Evolutionary conservation across 768 basidiomycete species (phyloP), one percentile per base, ranked within the genome.

Genomic region (Dacryopinax primogenitus): DNA sequence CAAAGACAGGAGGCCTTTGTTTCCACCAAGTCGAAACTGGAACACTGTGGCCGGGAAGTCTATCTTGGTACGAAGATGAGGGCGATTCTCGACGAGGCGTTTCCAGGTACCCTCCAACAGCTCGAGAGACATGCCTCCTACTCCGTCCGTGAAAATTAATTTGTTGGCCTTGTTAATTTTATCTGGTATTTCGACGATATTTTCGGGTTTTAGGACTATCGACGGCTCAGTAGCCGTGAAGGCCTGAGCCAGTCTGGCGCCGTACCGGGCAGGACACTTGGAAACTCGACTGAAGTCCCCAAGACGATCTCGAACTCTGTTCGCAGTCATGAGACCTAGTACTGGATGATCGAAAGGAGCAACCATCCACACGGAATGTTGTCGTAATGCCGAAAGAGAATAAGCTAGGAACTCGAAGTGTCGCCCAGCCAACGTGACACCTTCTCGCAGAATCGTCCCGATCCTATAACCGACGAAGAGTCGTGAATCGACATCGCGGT

Each of bases 1-100:
- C 12, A 92, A 79, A 2, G 76, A 79, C 0, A 92, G 86, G 26
- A 92, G 82, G 0, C 91, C 92, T 73, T 93, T 93, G 74, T 80
- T 90, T 21, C 88, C 90, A 47, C 92, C 72, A 72, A 92, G 87
- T 51, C 91, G 84, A 62, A 92, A 90, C 76, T 88, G 88, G 72
- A 85, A 87, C 81, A 67, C 69, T 13, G 45, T 66, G 11, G 70
- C 71, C 13, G 30, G 72, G 33, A 26, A n/a, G 26, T 23, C 35
- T 37, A 23, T 12, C 32, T 39, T 33, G 39, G 35, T 21, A 2
- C 18, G 63, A 30, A 37, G 33, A 21, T 51, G 30, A 21, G 33
- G 65, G 16, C 67, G 65, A n/a, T 33, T 26, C 21, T 51, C 47
- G n/a, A 62, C 34, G 7, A 67, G 62, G 2, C 76, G 77, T 13